Conservation (phyloP, 768 basidiomycete genomes). For the Vararia minispora region DNA sequence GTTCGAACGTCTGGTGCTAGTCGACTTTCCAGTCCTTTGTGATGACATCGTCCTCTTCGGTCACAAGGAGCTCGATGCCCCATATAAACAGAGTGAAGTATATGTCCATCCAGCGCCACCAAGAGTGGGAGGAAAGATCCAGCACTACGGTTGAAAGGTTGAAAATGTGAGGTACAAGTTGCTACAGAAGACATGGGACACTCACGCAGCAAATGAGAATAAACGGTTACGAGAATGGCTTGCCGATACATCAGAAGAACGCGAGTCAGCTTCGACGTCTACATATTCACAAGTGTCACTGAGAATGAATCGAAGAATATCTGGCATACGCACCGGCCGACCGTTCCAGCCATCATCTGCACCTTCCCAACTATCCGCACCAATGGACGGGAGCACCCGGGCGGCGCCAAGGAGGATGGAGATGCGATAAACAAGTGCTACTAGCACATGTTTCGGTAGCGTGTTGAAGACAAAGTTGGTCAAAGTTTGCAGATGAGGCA, state of each 20-base stretch:
- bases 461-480: slow-evolving; percentile 78
- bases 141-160: slow-evolving; percentile 37
- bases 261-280: slow-evolving; percentile 71
- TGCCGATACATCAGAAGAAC: slow-evolving; percentile 76
- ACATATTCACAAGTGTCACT: slow-evolving; percentile 8
- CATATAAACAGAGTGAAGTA: slow-evolving; percentile 79
- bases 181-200: slow-evolving; percentile 10
- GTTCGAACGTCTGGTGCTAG: slow-evolving; percentile 18
- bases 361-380: slow-evolving; percentile 68
- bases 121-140: slow-evolving; percentile 83
- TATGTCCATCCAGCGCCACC: slow-evolving; percentile 90
- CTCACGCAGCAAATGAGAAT: slow-evolving; percentile 77
- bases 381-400: slow-evolving; percentile 74
- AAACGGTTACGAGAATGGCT: slow-evolving; percentile 76
- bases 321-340: slow-evolving; percentile 45
- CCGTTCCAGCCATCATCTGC: slow-evolving; percentile 58
- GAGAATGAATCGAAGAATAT: background rate
- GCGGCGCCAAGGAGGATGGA: slow-evolving; percentile 73
- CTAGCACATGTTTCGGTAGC: slow-evolving; percentile 73
- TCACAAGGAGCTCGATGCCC: slow-evolving; percentile 73
- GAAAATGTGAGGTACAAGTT: background rate
- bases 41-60: slow-evolving; percentile 53
- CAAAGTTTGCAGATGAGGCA: slow-evolving; percentile 71
- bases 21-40: slow-evolving; percentile 76
- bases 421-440: slow-evolving; percentile 73